Evolutionary conservation across 2,329 filamentous ascomycete species (phyloP).

Genomic region (Scedosporium boydii): DNA sequence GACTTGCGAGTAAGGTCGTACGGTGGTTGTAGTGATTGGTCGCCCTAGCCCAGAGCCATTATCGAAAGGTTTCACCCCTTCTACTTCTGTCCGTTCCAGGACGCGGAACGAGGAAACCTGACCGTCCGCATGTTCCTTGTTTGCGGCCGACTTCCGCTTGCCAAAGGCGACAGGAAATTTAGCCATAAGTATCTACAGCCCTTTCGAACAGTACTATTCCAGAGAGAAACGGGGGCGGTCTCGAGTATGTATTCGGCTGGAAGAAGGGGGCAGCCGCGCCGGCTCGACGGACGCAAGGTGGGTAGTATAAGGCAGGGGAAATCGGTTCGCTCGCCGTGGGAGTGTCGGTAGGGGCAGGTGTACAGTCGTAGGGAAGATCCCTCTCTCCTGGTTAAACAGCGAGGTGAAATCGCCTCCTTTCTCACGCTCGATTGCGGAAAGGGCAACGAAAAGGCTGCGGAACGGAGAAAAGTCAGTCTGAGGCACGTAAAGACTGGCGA

Average conservation of each 20-base stretch:
- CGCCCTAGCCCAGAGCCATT: conserved; percentile 34
- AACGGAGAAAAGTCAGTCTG: too few relatives aligned
- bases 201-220: not conserved
- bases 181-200: conserved; percentile 42
- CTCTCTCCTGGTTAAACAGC: too few relatives aligned
- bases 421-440: too few relatives aligned
- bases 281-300: too few relatives aligned
- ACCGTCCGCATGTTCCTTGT: conserved; percentile 40
- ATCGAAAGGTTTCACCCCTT: conserved; percentile 37
- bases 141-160: conserved; percentile 50
- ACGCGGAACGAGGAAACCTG: conserved; percentile 48
- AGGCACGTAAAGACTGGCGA: too few relatives aligned
- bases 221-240: not conserved
- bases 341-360: too few relatives aligned
- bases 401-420: too few relatives aligned
- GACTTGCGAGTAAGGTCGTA: conserved; percentile 22
- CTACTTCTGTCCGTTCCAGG: conserved; percentile 41
- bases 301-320: too few relatives aligned
- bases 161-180: conserved; percentile 50
- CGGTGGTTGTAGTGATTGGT: conserved; percentile 18
- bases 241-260: not conserved
- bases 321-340: too few relatives aligned
- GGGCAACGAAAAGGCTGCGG: too few relatives aligned
- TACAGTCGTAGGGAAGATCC: too few relatives aligned
- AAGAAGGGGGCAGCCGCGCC: too few relatives aligned